Percentiles rank a stretch among this genome's conserved stretches.
phyloP scores from a whole-genome alignment of 768 basidiomycete genomes.

The Russula brevipes region DNA sequence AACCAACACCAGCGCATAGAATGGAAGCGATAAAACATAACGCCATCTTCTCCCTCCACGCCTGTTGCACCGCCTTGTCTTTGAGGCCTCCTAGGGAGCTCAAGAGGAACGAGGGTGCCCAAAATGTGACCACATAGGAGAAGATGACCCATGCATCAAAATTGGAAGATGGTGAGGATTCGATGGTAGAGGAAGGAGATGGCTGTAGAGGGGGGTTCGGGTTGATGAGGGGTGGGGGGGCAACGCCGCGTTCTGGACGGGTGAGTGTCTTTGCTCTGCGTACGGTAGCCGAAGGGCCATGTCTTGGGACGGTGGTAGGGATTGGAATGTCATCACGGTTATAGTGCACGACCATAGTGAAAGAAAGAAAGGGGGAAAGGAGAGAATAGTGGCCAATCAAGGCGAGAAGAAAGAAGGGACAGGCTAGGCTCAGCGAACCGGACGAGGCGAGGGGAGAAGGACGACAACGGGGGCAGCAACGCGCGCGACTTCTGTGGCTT shows the following conservation, averaged over 20 bases:
- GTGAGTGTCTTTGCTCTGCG: constrained; percentile 94
- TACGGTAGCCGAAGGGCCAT: constrained; percentile 48
- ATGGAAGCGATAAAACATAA: constrained; percentile 82
- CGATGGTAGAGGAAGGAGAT: constrained; percentile 36
- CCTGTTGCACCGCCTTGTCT: constrained; percentile 73
- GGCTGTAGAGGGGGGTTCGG: constrained; percentile 51
- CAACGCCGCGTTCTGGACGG: constrained; percentile 90
- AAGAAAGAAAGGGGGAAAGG: constrained; percentile 16
- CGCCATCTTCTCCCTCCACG: constrained; percentile 97
- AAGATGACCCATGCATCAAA: constrained; percentile 76
- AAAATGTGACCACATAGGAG: constrained; percentile 76
- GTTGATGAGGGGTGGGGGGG: constrained; percentile 90
- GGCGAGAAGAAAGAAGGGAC: constrained; percentile 15
- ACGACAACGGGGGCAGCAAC: background rate
- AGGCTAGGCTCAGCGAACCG: background rate
- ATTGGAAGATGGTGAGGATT: constrained; percentile 33
- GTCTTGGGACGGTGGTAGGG: constrained; percentile 21
- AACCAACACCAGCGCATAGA: constrained; percentile 77
- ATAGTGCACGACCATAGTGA: constrained; percentile 17
- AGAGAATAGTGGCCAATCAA: constrained; percentile 20
- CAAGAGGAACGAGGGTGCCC: constrained; percentile 81
- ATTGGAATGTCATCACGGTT: constrained; percentile 22
- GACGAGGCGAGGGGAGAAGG: background rate
- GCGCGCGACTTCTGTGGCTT: background rate
- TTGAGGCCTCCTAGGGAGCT: constrained; percentile 71